These are phyloP conservation scores for Wickerhamiella shivajii DNA, from an alignment of 805 yeast genomes.

Conservation along the genomic window DNA sequence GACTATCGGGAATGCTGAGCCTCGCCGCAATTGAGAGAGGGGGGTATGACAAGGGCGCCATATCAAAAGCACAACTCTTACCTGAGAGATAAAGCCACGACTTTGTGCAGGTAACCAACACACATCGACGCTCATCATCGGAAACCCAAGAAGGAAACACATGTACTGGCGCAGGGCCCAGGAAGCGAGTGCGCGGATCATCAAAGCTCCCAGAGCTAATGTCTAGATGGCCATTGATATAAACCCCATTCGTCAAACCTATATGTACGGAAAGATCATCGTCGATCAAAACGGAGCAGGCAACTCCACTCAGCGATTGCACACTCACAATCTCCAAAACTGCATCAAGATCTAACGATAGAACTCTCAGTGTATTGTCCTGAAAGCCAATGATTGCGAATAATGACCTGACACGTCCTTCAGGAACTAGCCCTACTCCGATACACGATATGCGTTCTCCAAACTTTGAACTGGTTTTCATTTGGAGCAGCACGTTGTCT, in stretches of 20 bases:
- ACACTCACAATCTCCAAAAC: conserved; percentile 47
- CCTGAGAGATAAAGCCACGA: conserved; percentile 31
- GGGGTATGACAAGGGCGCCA: conserved; percentile 31
- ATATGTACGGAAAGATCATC: conserved; percentile 39
- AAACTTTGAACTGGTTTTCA: conserved; percentile 43
- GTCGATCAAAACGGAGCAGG: conserved; percentile 26
- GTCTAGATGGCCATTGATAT: conserved; percentile 48
- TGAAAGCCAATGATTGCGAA: conserved; percentile 57
- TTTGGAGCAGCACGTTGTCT: conserved; percentile 55
- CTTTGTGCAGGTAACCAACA: conserved; percentile 39
- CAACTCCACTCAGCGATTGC: conserved; percentile 49
- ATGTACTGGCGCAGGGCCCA: conserved; percentile 54
- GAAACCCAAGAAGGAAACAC: conserved; percentile 28
- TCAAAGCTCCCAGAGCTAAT: conserved; percentile 42
- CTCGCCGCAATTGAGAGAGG: neutral
- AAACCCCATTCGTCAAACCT: conserved; percentile 76
- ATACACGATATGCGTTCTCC: conserved; percentile 18
- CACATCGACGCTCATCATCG: conserved; percentile 12
- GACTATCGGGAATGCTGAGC: conserved; percentile 2
- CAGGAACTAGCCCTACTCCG: conserved; percentile 34
- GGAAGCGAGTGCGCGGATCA: conserved; percentile 52
- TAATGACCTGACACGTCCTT: conserved; percentile 35
- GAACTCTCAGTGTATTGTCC: conserved; percentile 53
- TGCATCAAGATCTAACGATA: conserved; percentile 45
- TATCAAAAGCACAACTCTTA: neutral